phyloP scores from a whole-genome alignment of 768 basidiomycete genomes.

The Chiua virens region DNA sequence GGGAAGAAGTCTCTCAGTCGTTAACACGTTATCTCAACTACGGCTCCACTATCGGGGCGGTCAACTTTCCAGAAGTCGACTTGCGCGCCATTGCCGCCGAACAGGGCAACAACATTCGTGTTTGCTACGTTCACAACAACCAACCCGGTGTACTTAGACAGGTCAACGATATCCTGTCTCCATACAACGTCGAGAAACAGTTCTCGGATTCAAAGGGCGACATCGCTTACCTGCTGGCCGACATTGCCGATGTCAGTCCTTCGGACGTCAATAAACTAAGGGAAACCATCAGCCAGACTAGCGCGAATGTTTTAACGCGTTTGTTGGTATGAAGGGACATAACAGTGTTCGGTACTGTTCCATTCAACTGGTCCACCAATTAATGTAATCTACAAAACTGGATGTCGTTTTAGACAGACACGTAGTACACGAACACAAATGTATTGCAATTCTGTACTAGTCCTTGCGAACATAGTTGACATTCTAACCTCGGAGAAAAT shows the following conservation, averaged over 20 bases:
- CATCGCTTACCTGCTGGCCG: slow-evolving; percentile 93
- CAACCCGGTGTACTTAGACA: slow-evolving; percentile 91
- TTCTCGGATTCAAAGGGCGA: slow-evolving; percentile 97
- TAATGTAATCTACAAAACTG: slow-evolving; percentile 15
- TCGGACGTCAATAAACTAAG: slow-evolving; percentile 76
- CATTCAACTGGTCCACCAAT: slow-evolving; percentile 52
- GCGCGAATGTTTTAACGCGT: slow-evolving; percentile 87
- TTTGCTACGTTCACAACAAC: slow-evolving; percentile 96
- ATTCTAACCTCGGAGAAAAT: not conserved
- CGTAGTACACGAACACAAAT: not conserved
- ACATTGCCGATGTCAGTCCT: slow-evolving; percentile 88
- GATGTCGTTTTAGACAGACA: not conserved
- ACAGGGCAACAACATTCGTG: slow-evolving; percentile 76
- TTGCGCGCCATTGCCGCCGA: slow-evolving; percentile 87
- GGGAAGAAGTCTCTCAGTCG: slow-evolving; percentile 87
- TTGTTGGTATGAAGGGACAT: slow-evolving; percentile 58
- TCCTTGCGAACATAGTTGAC: not conserved
- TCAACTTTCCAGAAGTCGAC: slow-evolving; percentile 99
- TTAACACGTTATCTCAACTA: slow-evolving; percentile 88
- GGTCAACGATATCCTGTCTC: slow-evolving; percentile 91
- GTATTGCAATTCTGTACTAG: not conserved
- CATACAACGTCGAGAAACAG: slow-evolving; percentile 99
- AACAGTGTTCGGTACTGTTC: slow-evolving; percentile 10
- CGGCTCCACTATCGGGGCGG: slow-evolving; percentile 87
- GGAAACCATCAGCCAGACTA: slow-evolving; percentile 74